Percentiles rank a stretch among this genome's conserved stretches.
These are phyloP conservation scores for Kitagawia praeruptora DNA, from an alignment of 129 eudicot species.

Conservation along the genomic window DNA sequence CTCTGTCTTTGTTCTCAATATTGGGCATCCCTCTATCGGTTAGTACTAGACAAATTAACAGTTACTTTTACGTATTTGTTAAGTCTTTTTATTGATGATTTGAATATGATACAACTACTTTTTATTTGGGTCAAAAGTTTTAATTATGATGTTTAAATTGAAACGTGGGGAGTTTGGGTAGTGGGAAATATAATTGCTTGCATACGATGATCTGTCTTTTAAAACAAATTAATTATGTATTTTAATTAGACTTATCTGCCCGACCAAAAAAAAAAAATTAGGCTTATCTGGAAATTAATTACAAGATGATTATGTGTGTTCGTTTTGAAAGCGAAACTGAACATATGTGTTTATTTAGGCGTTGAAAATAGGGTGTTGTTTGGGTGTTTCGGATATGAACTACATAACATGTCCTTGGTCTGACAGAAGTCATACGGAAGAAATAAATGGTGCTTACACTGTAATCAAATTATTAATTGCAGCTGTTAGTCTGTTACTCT, in stretches of 20 bases:
- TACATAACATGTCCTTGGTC: not conserved
- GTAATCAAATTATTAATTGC: not conserved
- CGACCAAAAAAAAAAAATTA: no score
- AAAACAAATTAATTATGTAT: no score
- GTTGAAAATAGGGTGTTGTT: not conserved
- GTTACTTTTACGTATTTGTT: not conserved
- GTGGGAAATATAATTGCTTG: not conserved
- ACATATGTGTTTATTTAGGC: not conserved
- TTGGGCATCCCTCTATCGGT: conserved; percentile 70
- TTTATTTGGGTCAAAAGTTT: not conserved
- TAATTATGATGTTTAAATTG: not conserved
- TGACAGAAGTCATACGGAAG: not conserved
- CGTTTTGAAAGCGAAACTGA: not conserved
- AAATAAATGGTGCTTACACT: not conserved
- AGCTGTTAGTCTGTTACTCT: not conserved
- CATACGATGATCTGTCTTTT: not conserved
- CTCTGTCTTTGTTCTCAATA: conserved; percentile 28
- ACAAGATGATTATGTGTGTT: not conserved
- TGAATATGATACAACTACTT: not conserved
- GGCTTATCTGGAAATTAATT: not conserved
- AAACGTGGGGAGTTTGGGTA: conserved; percentile 1
- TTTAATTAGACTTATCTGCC: no score
- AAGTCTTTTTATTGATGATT: not conserved
- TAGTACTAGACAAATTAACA: conserved; percentile 8
- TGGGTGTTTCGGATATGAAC: not conserved